Conservation (phyloP, 345 rosid genomes). For the Lepidium aucheri region DNA sequence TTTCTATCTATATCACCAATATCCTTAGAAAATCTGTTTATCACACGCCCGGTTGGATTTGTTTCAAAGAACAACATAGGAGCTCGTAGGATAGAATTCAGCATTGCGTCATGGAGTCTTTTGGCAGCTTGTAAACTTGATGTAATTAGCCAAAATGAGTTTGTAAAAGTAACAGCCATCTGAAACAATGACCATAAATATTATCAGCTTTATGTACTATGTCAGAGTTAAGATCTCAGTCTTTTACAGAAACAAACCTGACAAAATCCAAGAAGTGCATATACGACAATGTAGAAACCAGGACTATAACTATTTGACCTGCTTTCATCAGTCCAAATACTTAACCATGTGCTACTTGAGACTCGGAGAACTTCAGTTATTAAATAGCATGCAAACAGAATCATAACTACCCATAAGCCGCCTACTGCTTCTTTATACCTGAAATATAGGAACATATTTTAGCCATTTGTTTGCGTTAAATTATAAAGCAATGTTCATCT, state of each 20-base stretch:
- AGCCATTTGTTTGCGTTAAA: background rate
- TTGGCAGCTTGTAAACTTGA: constrained; percentile 82
- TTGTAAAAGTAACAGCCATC: constrained; percentile 67
- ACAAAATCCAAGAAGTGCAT: constrained; percentile 63
- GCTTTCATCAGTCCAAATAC: constrained; percentile 80
- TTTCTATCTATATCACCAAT: constrained; percentile 80
- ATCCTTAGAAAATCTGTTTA: constrained; percentile 92
- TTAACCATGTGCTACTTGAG: constrained; percentile 86
- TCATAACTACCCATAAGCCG: constrained; percentile 72
- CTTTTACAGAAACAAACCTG: constrained; percentile 44
- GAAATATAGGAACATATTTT: constrained; percentile 10
- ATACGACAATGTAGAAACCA: constrained; percentile 50
- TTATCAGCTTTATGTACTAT: background rate
- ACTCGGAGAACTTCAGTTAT: constrained; percentile 75
- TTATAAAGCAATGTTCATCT: background rate
- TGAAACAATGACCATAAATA: constrained; percentile 21
- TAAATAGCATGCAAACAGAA: constrained; percentile 64
- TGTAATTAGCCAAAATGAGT: constrained; percentile 83
- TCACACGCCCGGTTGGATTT: constrained; percentile 82
- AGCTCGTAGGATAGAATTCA: constrained; percentile 70
- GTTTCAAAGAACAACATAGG: constrained; percentile 94
- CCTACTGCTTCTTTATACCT: constrained; percentile 89
- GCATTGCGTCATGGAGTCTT: constrained; percentile 75
- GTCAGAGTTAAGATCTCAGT: background rate
- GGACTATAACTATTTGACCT: constrained; percentile 46